Conservation (phyloP, 257 asterid species). For the Lantana camara region DNA sequence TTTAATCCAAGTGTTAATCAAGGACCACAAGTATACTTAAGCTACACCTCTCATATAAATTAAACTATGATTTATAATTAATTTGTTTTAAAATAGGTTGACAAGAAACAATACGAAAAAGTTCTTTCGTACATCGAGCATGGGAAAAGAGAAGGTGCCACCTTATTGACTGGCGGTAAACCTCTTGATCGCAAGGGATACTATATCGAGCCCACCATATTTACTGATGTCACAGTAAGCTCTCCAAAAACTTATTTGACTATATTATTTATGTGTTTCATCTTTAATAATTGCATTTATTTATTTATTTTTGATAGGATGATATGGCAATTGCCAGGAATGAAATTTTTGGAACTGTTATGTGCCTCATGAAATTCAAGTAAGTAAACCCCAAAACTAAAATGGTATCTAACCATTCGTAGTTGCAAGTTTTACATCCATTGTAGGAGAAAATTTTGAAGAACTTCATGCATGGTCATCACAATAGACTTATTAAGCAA, state of each 20-base stretch:
- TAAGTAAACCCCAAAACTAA: too few relatives aligned
- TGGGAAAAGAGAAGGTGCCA: constrained; percentile 70
- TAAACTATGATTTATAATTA: too few relatives aligned
- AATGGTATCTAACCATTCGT: too few relatives aligned
- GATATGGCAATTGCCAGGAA: constrained; percentile 67
- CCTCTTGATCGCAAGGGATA: constrained; percentile 57
- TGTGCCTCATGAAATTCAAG: constrained; percentile 71
- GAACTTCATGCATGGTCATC: too few relatives aligned
- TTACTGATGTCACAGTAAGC: constrained; percentile 64
- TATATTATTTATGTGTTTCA: too few relatives aligned
- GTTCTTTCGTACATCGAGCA: constrained; percentile 58
- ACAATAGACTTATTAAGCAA: too few relatives aligned
- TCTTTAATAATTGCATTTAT: too few relatives aligned
- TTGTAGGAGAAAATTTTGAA: background rate
- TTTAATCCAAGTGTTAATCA: constrained; percentile 60
- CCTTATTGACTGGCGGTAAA: constrained; percentile 64
- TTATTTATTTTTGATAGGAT: constrained; percentile 45
- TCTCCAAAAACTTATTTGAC: background rate
- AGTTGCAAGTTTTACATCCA: too few relatives aligned
- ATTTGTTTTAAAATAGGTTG: constrained; percentile 37
- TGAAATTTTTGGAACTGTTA: constrained; percentile 80
- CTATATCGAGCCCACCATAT: constrained; percentile 68
- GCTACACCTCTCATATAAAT: too few relatives aligned
- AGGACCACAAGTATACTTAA: constrained; percentile 73
- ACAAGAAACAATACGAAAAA: constrained; percentile 56